Percentiles rank a stretch among this genome's conserved stretches.
Evolutionary conservation across 2,329 filamentous ascomycete genomes (phyloP).

Genomic region (Colletotrichum melonis): DNA sequence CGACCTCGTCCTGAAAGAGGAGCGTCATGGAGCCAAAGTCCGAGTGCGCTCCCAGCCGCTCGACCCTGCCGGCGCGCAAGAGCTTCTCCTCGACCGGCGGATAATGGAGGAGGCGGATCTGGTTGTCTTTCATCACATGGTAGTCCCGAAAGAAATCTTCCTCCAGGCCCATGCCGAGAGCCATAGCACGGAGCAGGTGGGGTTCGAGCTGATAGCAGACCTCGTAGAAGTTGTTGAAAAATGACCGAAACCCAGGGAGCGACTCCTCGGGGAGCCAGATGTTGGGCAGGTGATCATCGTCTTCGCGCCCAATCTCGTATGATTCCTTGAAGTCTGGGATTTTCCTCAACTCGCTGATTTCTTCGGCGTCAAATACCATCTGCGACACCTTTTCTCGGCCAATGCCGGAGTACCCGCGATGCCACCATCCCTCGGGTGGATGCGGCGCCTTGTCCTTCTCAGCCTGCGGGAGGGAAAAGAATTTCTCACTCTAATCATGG

Average conservation of each 20-base stretch:
- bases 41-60: constrained; percentile 42
- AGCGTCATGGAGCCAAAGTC: constrained; percentile 57
- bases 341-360: constrained; percentile 40
- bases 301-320: constrained; percentile 50
- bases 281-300: constrained; percentile 44
- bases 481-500: constrained; percentile 44
- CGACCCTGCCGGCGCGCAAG: constrained; percentile 39
- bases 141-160: constrained; percentile 44
- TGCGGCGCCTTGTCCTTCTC: constrained; percentile 47
- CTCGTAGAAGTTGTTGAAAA: constrained; percentile 54
- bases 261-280: constrained; percentile 42
- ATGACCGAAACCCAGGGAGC: constrained; percentile 41
- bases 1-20: constrained; percentile 57
- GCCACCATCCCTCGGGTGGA: constrained; percentile 47
- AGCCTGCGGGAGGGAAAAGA: constrained; percentile 46
- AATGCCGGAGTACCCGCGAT: constrained; percentile 50
- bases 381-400: constrained; percentile 50
- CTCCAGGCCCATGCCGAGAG: constrained; percentile 52
- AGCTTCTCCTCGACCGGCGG: constrained; percentile 45
- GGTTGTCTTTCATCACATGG: constrained; percentile 68
- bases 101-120: constrained; percentile 70
- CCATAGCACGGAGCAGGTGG: constrained; percentile 57
- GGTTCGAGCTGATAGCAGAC: constrained; percentile 53
- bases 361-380: constrained; percentile 46
- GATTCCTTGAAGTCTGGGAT: constrained; percentile 53